phyloP scores from a whole-genome alignment of 1,284 basidiomycete species.

The Cutaneotrichosporon cutaneum region DNA sequence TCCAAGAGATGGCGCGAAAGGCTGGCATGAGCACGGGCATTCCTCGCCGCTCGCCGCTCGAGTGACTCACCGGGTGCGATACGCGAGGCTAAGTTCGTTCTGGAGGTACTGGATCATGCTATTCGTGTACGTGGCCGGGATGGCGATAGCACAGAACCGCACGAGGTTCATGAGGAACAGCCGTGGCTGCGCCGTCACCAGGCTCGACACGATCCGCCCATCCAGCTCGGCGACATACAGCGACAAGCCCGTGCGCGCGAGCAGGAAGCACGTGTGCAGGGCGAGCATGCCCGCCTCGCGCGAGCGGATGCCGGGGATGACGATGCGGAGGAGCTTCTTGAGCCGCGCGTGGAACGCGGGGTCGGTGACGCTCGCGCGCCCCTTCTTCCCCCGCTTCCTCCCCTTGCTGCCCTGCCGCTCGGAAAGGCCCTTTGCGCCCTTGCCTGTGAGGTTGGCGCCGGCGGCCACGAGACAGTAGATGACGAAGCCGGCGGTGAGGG shows the following conservation, averaged over 20 bases:
- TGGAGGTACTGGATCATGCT: slow-evolving; percentile 94
- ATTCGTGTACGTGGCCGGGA: slow-evolving; percentile 95
- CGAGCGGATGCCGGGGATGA: slow-evolving; percentile 79
- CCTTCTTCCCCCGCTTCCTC: slow-evolving; percentile 13
- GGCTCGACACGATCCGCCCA: slow-evolving; percentile 85
- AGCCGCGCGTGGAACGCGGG: slow-evolving; percentile 84
- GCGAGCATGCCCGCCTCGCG: slow-evolving; percentile 83
- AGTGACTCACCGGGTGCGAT: slow-evolving; percentile 65
- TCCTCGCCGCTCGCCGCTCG: not conserved
- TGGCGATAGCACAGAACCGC: slow-evolving; percentile 88
- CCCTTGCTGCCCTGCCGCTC: slow-evolving; percentile 23
- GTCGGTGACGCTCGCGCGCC: slow-evolving; percentile 62
- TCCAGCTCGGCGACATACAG: slow-evolving; percentile 95
- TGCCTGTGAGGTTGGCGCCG: slow-evolving; percentile 35
- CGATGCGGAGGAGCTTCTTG: slow-evolving; percentile 74
- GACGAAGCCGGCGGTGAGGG: slow-evolving; percentile 57
- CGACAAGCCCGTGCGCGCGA: slow-evolving; percentile 85
- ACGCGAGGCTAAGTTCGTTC: slow-evolving; percentile 88
- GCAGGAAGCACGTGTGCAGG: slow-evolving; percentile 82
- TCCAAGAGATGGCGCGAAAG: slow-evolving; percentile 11
- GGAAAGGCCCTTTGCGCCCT: slow-evolving; percentile 9
- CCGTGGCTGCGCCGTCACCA: slow-evolving; percentile 81
- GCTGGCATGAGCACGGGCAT: slow-evolving; percentile 3
- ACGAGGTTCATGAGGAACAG: slow-evolving; percentile 82
- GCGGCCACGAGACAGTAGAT: slow-evolving; percentile 45